Evolutionary conservation across 495 filamentous ascomycete genomes (phyloP), one percentile per base, ranked within the genome.

Genomic region (Usnea hakonensis): DNA sequence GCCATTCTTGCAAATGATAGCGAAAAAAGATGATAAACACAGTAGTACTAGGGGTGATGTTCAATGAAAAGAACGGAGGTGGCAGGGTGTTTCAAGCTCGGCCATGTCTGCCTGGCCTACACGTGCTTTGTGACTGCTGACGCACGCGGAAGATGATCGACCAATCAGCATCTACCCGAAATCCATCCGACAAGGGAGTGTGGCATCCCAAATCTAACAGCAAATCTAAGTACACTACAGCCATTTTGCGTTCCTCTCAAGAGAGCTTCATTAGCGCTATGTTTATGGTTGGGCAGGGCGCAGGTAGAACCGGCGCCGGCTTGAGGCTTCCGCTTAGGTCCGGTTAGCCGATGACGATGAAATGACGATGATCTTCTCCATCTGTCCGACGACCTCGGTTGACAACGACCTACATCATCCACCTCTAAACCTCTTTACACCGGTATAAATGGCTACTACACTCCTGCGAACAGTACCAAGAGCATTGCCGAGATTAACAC

Each of bases 401-500:
- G 46, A 60, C 46, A 9, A 38, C 23, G 40, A 14, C 28, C 46
- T 28, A 17, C 46, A 19, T 40, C 30, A 23, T 32, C 26, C 23
- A 48, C 61, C 17, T 38, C 26, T 5, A n/a, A n/a, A 64, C 64
- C 54, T 54, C 65, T 54, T 64, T 58, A 14, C 5, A 36, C 37
- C 9, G 59, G 2, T n/a, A 17, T 36, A 16, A 58, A 58, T 33
- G 57, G 21, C 54, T 48, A 41, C 46, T 30, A 30, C 46, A 50
- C 13, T 50, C 26, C 13, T 30, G 26, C 54, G 58, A 41, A 46
- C 65, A 32, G 8, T 57, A 17, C 44, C 58, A 32, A 55, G 62
- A 57, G 40, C 59, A 23, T 10, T 61, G 30, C 57, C 56, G 6
- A 28, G 17, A 32, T 32, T 32, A 14, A 50, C 46, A 19, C 26